Evolutionary conservation across 441 rosid species (phyloP), one percentile per base, ranked within the genome.

Genomic region (Eruca vesicaria): DNA sequence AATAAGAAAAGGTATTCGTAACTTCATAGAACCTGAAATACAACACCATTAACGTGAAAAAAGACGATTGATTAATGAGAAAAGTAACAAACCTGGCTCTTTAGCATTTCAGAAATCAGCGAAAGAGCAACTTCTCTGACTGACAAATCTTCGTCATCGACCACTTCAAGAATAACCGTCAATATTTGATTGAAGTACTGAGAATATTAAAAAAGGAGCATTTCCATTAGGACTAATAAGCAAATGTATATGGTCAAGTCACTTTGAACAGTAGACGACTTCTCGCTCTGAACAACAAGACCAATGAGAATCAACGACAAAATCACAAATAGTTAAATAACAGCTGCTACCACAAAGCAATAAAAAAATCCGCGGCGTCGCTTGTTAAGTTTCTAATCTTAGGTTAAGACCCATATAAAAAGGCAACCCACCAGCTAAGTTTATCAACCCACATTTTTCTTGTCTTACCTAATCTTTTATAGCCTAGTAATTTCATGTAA

Each of bases 141-240:
- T 59, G 97, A 81, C 57, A 82, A 83, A 80, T 93, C 97, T 59
- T 89, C 76, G 63, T 87, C 91, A 82, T 93, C 99, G 68, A 93
- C 73, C 79, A 92, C 92, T 84, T 96, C 99, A 75, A 93, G 99
- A 74, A 96, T 96, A 67, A 90, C 91, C 61, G 97, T 90, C 87
- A 96, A 84, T 83, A 96, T 96, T 86, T 92, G 99, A 85, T 93
- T 96, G 87, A 92, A 90, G 82, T 90, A 96, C 99, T 96, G 94
- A 82, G 79, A 68, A 78, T 15, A 50, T 20, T 15, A 3, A 80
- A 55, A 50, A 59, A 9, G 56, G 62, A 33, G 21, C 56, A 55
- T 43, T n/a, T 53, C 48, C 32, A 72, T 84, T 31, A 83, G 63
- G 67, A 79, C 38, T 55, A 45, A 55, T 14, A 59, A 16, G 26